Base-by-base conservation (phyloP, 2,329 filamentous ascomycete species). In the Nemania bipapillata region DNA sequence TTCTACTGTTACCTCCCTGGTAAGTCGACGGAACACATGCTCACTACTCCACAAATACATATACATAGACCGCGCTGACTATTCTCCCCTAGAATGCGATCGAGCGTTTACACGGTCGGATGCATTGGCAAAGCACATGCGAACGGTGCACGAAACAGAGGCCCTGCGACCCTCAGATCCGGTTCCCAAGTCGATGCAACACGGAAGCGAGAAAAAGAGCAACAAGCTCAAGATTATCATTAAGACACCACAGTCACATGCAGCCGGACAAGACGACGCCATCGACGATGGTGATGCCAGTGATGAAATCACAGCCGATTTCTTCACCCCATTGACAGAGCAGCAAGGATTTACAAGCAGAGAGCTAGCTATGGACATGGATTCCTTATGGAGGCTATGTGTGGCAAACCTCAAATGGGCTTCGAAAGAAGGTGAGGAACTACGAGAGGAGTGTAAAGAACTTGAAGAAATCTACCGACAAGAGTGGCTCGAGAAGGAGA, bases 121-220 rank as follows among this genome's bases (percentile, higher is more conserved):
- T 77, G 96, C 96, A 12, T 86, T 99, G 0, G 94, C 95, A 1
- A 99, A 99, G 81, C 96, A 99, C 79, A 98, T 98, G 93, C 92
- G 96, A 74, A 98, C 96, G 17, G 94, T 99, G 42, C 96, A 99
- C 83, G 96, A 99, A 80, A 97, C 95, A 3, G 96, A 99, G 82
- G 92, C 93, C 17, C 86, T 97, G 24, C 90, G 93, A n/a, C 92
- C 92, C 4, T 90, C 88, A 17, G 90, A 94, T 77, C 89, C 91
- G 1, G 88, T 93, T 12, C 89, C 91, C 24, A 92, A 93, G 78
- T 89, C 89, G 66, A 86, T 88, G 83, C 88, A 89, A 74, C 77
- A 83, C 1, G 42, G 80, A 77, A 20, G 76, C 79, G 47, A 81
- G 78, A 75, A 86, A 54, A 75, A 84, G 72, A 81, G 82, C 52